Conservation (phyloP, 148 eudicot genomes). For the Rhododendron henanense region DNA sequence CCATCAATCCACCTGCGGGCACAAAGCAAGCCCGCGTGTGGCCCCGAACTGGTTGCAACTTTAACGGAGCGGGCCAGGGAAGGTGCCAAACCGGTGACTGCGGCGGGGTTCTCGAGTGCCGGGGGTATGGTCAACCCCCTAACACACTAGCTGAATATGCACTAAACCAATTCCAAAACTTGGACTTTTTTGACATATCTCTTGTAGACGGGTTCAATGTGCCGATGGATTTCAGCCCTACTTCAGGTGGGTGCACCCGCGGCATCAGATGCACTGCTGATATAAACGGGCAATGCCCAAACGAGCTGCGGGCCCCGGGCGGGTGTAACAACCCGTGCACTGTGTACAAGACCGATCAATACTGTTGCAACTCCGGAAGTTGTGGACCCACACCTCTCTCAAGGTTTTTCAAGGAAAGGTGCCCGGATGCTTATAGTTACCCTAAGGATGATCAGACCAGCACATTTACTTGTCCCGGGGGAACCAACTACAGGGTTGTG, state of each 20-base stretch:
- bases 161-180: conserved; percentile 21
- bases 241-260: conserved; percentile 6
- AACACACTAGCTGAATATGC: conserved; percentile 49
- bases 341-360: conserved; percentile 28
- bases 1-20: background rate
- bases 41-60: conserved; percentile 47
- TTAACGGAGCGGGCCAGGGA: conserved; percentile 29
- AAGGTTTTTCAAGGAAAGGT: conserved; percentile 33
- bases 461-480: conserved; percentile 24
- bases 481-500: conserved; percentile 32
- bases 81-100: conserved; percentile 52
- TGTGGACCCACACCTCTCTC: conserved; percentile 34
- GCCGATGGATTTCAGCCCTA: conserved; percentile 33
- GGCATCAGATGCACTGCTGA: conserved; percentile 15
- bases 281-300: conserved; percentile 31
- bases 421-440: conserved; percentile 41
- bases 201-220: conserved; percentile 12
- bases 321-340: conserved; percentile 53
- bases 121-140: conserved; percentile 32
- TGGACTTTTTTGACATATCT: conserved; percentile 55
- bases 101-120: conserved; percentile 36
- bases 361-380: conserved; percentile 32
- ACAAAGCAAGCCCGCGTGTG: conserved; percentile 40
- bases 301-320: conserved; percentile 10
- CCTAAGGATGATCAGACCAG: conserved; percentile 43